Conservation (phyloP, 352 stramenopile genomes). For the Pythium rishiriense region DNA sequence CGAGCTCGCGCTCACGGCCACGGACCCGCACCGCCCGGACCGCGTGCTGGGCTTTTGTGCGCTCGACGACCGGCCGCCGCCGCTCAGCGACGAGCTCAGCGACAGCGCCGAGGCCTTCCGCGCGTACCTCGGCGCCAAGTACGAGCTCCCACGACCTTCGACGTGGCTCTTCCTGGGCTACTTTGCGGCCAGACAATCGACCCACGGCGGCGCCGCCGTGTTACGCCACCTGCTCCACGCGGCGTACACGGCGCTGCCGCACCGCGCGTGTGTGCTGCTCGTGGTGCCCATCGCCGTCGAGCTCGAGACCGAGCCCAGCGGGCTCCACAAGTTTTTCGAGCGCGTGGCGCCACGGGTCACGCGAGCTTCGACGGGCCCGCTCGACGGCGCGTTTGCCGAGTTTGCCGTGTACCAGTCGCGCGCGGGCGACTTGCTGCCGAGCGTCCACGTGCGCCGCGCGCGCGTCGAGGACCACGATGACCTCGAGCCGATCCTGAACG, state of each 20-base stretch:
- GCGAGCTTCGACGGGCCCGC: neutral
- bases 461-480: constrained; percentile 85
- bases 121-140: constrained; percentile 49
- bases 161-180: constrained; percentile 59
- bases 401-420: constrained; percentile 52
- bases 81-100: constrained; percentile 38
- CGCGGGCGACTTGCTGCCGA: constrained; percentile 37
- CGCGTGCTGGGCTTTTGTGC: constrained; percentile 64
- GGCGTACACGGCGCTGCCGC: constrained; percentile 46
- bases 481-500: constrained; percentile 63
- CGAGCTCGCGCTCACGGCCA: constrained; percentile 64
- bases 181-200: constrained; percentile 52
- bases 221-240: constrained; percentile 60
- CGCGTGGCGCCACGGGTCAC: constrained; percentile 2
- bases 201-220: constrained; percentile 23
- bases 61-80: constrained; percentile 53
- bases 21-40: constrained; percentile 46
- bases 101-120: constrained; percentile 36
- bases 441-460: constrained; percentile 57
- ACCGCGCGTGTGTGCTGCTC: constrained; percentile 43
- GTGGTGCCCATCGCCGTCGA: constrained; percentile 51
- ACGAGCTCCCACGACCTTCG: constrained; percentile 46
- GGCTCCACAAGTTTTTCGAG: constrained; percentile 62
- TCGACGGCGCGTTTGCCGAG: constrained; percentile 39
- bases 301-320: constrained; percentile 44